Conservation (phyloP, 768 basidiomycete species). For the Hemileccinum rubropunctum region DNA sequence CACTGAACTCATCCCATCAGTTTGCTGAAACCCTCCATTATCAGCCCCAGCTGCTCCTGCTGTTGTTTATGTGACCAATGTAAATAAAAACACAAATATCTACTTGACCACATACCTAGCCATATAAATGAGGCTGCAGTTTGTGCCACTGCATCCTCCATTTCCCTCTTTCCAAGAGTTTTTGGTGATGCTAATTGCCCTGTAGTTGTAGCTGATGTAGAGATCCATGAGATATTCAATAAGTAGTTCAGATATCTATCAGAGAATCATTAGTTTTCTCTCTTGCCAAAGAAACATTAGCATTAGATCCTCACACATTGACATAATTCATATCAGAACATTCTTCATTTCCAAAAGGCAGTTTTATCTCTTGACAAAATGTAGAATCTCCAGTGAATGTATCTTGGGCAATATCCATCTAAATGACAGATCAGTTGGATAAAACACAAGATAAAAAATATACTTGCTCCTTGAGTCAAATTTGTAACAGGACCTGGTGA, state of each 20-base stretch:
- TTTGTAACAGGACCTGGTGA: too few relatives aligned
- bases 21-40: not conserved
- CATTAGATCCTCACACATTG: not conserved
- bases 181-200: not conserved
- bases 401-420: too few relatives aligned
- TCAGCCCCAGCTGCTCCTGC: not conserved
- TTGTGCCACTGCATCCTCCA: conserved; percentile 5
- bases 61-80: not conserved
- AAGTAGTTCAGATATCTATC: conserved; percentile 1
- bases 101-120: conserved; percentile 2
- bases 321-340: not conserved
- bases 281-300: not conserved
- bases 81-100: not conserved
- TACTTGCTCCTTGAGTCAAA: too few relatives aligned
- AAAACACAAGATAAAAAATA: too few relatives aligned
- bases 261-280: too few relatives aligned
- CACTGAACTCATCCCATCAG: not conserved
- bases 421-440: too few relatives aligned
- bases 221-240: not conserved
- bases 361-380: not conserved
- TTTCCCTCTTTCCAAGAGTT: not conserved
- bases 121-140: conserved; percentile 3
- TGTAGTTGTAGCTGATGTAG: not conserved
- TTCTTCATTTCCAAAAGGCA: not conserved
- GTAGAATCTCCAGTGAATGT: not conserved